Conservation (phyloP, 345 rosid species). For the Linum trigynum region DNA sequence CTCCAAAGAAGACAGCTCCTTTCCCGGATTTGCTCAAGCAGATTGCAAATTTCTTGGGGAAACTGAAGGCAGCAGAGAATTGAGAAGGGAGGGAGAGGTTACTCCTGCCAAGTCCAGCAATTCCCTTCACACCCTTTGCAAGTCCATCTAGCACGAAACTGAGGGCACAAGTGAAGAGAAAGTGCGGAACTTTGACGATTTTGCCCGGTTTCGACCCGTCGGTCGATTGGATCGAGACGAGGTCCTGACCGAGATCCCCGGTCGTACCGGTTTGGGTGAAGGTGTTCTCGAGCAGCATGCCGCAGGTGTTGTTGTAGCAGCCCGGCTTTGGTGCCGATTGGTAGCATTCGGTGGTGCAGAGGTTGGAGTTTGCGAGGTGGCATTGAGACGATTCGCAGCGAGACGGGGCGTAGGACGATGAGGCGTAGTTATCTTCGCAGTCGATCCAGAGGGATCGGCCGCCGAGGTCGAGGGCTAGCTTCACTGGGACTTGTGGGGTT, state of each 20-base stretch:
- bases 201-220: constrained; percentile 13
- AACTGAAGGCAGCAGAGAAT: background rate
- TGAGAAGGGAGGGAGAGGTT: constrained; percentile 15
- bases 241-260: constrained; percentile 13
- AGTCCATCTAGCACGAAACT: background rate
- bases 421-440: constrained; percentile 7
- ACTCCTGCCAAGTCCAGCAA: background rate
- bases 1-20: too few species aligned
- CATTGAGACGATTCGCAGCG: too few species aligned
- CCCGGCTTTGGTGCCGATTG: too few species aligned
- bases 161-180: constrained; percentile 9
- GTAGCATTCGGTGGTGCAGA: too few species aligned
- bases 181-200: background rate
- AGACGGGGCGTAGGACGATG: too few species aligned
- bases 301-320: too few species aligned
- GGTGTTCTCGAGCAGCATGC: constrained; percentile 1
- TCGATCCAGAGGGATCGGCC: too few species aligned
- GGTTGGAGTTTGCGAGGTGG: too few species aligned
- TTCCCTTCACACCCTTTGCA: background rate
- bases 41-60: constrained; percentile 12
- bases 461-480: too few species aligned
- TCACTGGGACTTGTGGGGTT: too few species aligned
- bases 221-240: constrained; percentile 12
- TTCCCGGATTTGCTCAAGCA: constrained; percentile 5
- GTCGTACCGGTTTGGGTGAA: background rate